phyloP scores from a whole-genome alignment of 202 grass and related monocot genomes.

The Setaria italica region DNA sequence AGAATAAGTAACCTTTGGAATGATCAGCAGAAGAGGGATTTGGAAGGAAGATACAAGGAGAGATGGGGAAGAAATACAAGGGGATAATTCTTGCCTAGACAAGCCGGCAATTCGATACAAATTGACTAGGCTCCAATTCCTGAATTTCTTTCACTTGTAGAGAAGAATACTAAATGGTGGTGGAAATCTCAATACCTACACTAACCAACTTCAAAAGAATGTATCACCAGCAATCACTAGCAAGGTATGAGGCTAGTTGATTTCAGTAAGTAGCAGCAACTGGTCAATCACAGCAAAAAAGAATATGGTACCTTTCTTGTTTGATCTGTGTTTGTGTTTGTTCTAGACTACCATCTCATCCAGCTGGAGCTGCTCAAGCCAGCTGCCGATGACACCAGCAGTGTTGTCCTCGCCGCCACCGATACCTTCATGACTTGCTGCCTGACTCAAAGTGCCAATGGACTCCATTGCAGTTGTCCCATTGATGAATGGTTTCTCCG shows the following conservation, averaged over 20 bases:
- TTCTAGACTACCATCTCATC: slow-evolving; percentile 80
- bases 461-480: slow-evolving; percentile 14
- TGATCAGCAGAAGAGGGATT: slow-evolving; percentile 19
- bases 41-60: slow-evolving; percentile 15
- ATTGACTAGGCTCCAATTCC: slow-evolving; percentile 42
- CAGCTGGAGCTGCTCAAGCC: slow-evolving; percentile 86
- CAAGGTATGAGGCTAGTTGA: slow-evolving; percentile 32
- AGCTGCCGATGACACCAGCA: slow-evolving; percentile 59
- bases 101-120: slow-evolving; percentile 39
- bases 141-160: slow-evolving; percentile 23
- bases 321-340: slow-evolving; percentile 41
- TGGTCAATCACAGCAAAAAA: slow-evolving; percentile 41
- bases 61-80: slow-evolving; percentile 11
- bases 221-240: slow-evolving; percentile 49
- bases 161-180: slow-evolving; percentile 38
- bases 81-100: slow-evolving; percentile 42
- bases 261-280: slow-evolving; percentile 31
- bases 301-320: slow-evolving; percentile 33
- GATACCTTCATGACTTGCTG: slow-evolving; percentile 34
- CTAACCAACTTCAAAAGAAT: slow-evolving; percentile 60
- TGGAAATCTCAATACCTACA: slow-evolving; percentile 46
- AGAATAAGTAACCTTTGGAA: slow-evolving; percentile 28
- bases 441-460: slow-evolving; percentile 42
- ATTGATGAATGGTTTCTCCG: slow-evolving; percentile 46
- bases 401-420: slow-evolving; percentile 42